Evolutionary conservation across 306 rosid genomes (phyloP).

Genomic region (Styphnolobium japonicum): DNA sequence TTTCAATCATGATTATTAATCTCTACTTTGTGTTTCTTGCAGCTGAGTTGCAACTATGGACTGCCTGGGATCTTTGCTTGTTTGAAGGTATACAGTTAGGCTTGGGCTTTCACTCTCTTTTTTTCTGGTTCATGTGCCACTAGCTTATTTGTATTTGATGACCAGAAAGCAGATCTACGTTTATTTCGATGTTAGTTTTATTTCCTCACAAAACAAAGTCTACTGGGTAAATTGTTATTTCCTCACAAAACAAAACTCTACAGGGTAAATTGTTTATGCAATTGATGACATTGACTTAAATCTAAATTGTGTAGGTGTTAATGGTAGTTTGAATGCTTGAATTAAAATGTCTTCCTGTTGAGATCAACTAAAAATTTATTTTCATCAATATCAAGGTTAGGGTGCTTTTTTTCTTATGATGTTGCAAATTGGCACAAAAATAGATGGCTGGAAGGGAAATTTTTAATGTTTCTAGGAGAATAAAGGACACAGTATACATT

Average conservation of each 20-base stretch:
- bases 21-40: constrained; percentile 35
- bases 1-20: constrained; percentile 1
- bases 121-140: constrained; percentile 12
- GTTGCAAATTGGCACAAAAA: background rate
- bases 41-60: constrained; percentile 88
- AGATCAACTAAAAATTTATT: constrained; percentile 6
- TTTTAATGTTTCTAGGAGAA: background rate
- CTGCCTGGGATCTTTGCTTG: constrained; percentile 93
- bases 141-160: constrained; percentile 1
- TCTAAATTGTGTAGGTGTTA: background rate
- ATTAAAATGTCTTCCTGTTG: background rate
- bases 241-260: too few species aligned
- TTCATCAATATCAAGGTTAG: too few species aligned
- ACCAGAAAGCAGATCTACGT: background rate
- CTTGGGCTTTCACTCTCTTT: background rate
- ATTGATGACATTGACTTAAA: constrained; percentile 1
- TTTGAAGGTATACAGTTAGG: constrained; percentile 72
- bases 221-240: background rate
- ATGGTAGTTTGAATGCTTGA: constrained; percentile 12
- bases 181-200: background rate
- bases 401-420: background rate
- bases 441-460: background rate
- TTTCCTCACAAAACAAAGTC: background rate
- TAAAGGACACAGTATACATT: constrained; percentile 4
- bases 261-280: background rate